Evolutionary conservation across 2,329 filamentous ascomycete genomes (phyloP).

Genomic region (Amesomyces nigricolor): DNA sequence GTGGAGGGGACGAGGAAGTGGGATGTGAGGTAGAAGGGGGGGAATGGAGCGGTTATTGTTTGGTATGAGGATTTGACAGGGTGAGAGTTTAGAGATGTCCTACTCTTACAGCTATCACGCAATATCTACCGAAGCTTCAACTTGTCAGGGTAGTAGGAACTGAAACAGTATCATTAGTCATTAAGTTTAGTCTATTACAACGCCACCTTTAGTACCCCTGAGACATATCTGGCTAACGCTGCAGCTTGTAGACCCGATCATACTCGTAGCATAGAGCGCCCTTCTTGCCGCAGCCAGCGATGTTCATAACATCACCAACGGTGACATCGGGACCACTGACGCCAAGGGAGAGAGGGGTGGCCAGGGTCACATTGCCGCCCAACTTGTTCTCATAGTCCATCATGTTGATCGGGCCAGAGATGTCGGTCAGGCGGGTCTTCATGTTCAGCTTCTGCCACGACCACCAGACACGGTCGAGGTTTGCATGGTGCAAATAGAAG

Average conservation of each 20-base stretch:
- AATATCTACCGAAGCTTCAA: too few species aligned
- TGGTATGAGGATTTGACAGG: conserved; percentile 1
- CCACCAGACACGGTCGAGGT: conserved; percentile 30
- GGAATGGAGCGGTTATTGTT: not conserved
- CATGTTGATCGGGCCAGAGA: conserved; percentile 18
- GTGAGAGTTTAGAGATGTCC: too few species aligned
- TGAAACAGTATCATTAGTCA: too few species aligned
- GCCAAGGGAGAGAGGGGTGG: conserved; percentile 15
- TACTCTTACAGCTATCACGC: too few species aligned
- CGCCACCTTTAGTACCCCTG: too few species aligned
- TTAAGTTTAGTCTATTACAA: too few species aligned
- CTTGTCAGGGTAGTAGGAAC: too few species aligned
- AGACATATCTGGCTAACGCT: not conserved
- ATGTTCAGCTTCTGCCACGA: conserved; percentile 25
- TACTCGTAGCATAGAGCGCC: conserved; percentile 22
- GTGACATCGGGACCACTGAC: conserved; percentile 15
- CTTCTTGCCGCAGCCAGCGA: conserved; percentile 14
- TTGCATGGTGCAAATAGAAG: conserved; percentile 30
- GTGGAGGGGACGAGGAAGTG: not conserved
- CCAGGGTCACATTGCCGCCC: conserved; percentile 18
- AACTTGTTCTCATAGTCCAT: conserved; percentile 17
- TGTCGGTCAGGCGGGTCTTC: conserved; percentile 9
- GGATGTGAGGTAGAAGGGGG: not conserved
- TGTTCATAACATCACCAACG: conserved; percentile 22
- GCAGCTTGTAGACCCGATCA: conserved; percentile 19